Base-by-base conservation (phyloP, 2,329 filamentous ascomycete species). In the Phaeosphaeriaceae sp. region DNA sequence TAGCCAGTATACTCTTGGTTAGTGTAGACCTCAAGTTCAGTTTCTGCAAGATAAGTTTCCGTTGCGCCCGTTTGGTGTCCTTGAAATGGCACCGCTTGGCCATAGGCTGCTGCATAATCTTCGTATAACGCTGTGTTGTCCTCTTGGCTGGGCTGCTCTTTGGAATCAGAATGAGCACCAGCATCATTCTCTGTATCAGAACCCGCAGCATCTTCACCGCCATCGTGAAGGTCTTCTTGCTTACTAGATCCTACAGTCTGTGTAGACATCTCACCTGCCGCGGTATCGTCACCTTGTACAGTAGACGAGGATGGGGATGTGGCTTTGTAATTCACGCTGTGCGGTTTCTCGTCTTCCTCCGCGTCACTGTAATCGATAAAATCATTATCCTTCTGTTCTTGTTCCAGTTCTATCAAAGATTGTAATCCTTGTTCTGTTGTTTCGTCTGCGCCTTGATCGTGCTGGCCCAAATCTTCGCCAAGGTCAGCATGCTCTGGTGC, bases 311-410 rank as follows among this genome's bases (percentile, higher is more conserved):
- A 63, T 5, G 66, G 62, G 1, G 68, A 70, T 1, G 46, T 42
- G 15, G 57, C 57, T 23, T 57, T 50, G 13, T 36, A 34, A 11
- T 47, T 36, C 15, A 48, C 49, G 33, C 47, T 45, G 16, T 56
- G 50, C n/a, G 21, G 34, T 17, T 46, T 49, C 15, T 51, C 45
- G 20, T 60, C 46, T n/a, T 66, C 63, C 32, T 78, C 75, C n/a
- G 72, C 76, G 48, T 83, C 79, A 18, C 79, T 78, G 59, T 81
- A 83, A 50, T 79, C 78, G 58, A 79, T 73, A n/a, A 76, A 50
- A 55, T 79, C 76, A 11, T 72, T 74, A n/a, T 74, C 68, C 29
- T 60, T 50, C 13, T 61, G 54, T 40, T 56, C 60, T 37, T 54
- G 53, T 34, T 48, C 53, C 18, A 46, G 52, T 23, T 60, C 52